These are phyloP conservation scores for Asterochloris sp. DNA, from an alignment of 139 green algal genomes.

Conservation along the genomic window DNA sequence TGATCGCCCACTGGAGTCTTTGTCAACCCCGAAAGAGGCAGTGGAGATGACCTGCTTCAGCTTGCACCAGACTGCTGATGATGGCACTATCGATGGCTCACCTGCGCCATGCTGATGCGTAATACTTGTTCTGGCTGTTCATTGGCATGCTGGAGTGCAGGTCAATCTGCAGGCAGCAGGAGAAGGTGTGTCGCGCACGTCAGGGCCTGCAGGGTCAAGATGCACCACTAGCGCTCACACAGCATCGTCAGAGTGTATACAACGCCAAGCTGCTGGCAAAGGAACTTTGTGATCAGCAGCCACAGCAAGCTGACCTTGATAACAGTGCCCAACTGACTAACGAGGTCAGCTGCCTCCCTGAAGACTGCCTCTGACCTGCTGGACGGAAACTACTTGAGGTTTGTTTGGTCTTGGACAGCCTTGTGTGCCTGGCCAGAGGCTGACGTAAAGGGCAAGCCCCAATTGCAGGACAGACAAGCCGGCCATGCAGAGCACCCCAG, in stretches of 20 bases:
- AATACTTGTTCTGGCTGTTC: slow-evolving; percentile 51
- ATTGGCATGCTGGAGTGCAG: slow-evolving; percentile 46
- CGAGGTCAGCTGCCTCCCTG: slow-evolving; percentile 17
- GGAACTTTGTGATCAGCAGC: too few species aligned
- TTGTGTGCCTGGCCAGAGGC: too few species aligned
- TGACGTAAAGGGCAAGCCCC: too few species aligned
- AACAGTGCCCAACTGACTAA: slow-evolving; percentile 28
- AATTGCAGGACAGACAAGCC: too few species aligned
- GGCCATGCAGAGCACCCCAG: too few species aligned
- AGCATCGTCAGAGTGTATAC: not conserved
- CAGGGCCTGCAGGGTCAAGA: not conserved
- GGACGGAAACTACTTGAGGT: too few species aligned
- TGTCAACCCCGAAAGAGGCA: not conserved
- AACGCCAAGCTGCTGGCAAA: too few species aligned
- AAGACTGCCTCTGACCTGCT: slow-evolving; percentile 43
- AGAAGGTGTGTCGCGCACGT: not conserved
- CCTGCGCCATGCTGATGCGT: slow-evolving; percentile 41
- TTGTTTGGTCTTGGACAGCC: too few species aligned
- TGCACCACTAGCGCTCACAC: not conserved
- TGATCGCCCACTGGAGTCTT: too few species aligned
- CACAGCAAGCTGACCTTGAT: slow-evolving; percentile 29
- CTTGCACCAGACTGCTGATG: not conserved
- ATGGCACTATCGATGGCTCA: not conserved
- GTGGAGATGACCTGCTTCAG: not conserved
- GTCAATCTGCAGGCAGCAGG: slow-evolving; percentile 20